Percentiles rank a stretch among this genome's conserved stretches.
Conservation (phyloP, 1,284 basidiomycete species). For the Pseudozyma sp. region DNA sequence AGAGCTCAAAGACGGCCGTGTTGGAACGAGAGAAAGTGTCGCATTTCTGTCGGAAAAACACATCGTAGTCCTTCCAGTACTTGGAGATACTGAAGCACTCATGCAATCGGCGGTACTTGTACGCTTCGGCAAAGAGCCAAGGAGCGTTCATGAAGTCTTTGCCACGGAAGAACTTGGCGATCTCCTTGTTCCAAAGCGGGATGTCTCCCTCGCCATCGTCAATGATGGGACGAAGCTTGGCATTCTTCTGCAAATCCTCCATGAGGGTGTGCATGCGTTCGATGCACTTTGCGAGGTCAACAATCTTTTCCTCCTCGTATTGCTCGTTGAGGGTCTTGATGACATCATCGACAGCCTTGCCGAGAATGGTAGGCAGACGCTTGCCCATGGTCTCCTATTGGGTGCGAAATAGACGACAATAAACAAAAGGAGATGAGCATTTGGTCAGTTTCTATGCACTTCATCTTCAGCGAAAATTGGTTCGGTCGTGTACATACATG, state of each 20-base stretch:
- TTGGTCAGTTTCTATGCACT: conserved; percentile 10
- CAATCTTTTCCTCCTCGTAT: conserved; percentile 81
- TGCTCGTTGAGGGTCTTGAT: conserved; percentile 86
- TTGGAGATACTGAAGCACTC: conserved; percentile 95
- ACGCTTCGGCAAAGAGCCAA: conserved; percentile 81
- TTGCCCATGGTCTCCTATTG: conserved; percentile 78
- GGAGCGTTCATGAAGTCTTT: conserved; percentile 91
- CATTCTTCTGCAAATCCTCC: conserved; percentile 70
- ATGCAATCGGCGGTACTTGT: conserved; percentile 94
- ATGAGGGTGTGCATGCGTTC: conserved; percentile 72
- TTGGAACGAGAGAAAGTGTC: conserved; percentile 94
- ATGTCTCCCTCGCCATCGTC: conserved; percentile 95
- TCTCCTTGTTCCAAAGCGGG: conserved; percentile 91
- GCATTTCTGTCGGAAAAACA: conserved; percentile 75
- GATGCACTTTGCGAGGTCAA: conserved; percentile 88
- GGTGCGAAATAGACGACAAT: neutral
- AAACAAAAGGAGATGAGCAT: neutral
- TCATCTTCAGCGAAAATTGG: too few species aligned
- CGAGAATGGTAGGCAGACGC: conserved; percentile 91
- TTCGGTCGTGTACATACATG: conserved; percentile 71
- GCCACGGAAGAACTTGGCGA: conserved; percentile 81
- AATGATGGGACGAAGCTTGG: conserved; percentile 77
- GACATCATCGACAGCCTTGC: conserved; percentile 94
- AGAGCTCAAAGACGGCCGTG: conserved; percentile 94
- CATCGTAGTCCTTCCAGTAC: conserved; percentile 81